Conservation (phyloP, 495 filamentous ascomycete genomes). For the Trichoderma erinaceum region DNA sequence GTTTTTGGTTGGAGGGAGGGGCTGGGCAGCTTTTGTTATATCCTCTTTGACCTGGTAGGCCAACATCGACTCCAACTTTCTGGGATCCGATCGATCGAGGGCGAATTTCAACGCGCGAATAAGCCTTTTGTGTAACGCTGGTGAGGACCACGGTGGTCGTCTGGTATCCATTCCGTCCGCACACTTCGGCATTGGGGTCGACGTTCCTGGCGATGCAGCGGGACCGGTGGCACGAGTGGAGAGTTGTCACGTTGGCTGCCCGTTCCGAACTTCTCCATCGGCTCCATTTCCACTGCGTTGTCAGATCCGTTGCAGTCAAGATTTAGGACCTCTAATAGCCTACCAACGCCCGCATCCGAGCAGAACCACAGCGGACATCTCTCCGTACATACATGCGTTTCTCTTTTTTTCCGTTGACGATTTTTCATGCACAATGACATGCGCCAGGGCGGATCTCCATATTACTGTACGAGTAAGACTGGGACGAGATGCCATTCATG, state of each 20-base stretch:
- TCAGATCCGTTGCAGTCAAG: slow-evolving; percentile 3
- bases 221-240: slow-evolving; percentile 12
- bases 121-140: slow-evolving; percentile 6
- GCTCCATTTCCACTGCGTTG: slow-evolving; percentile 12
- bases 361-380: slow-evolving; percentile 5
- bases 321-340: not conserved
- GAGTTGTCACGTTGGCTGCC: slow-evolving; percentile 8
- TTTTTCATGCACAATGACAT: not conserved
- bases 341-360: slow-evolving; percentile 6
- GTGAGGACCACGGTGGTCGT: not conserved
- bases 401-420: not conserved
- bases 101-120: slow-evolving; percentile 8
- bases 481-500: not conserved
- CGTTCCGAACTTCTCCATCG: slow-evolving; percentile 12
- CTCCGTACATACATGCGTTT: not conserved
- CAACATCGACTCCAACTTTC: not conserved
- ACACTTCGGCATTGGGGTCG: slow-evolving; percentile 9
- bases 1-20: not conserved
- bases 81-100: slow-evolving; percentile 12
- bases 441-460: not conserved
- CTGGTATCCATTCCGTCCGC: slow-evolving; percentile 11
- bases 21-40: not conserved
- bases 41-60: not conserved
- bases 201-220: slow-evolving; percentile 13
- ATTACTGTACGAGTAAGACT: not conserved